Evolutionary conservation across 2,329 filamentous ascomycete genomes (phyloP), one percentile per base, ranked within the genome.

Genomic region (Exophiala aquamarina): DNA sequence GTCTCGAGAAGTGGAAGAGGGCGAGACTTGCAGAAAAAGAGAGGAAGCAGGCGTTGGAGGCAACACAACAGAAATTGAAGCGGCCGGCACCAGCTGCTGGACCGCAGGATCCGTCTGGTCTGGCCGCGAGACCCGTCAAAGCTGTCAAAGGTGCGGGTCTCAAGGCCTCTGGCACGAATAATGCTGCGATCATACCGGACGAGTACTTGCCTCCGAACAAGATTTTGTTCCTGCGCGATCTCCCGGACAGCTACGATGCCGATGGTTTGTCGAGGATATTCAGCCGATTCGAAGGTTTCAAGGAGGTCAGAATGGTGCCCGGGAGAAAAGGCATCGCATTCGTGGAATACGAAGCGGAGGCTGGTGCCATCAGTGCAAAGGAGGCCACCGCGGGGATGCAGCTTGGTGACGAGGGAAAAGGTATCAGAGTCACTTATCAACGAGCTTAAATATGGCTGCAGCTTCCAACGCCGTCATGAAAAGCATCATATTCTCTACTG

Each of bases 161-260:
- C 72, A 94, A 94, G 66, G 81, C 87, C 4, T 86, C 85, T 1
- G 82, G 81, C 48, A 78, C 82, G 4, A 76, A 82, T 11, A 77
- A 82, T 1, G 76, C 84, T 3, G 78, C 86, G 9, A 85, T 90
- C 45, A 84, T 97, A 14, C 90, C 91, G n/a, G 93, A 97, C 78
- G 93, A 98, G 71, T 97, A 95, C 68, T 81, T 97, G 3, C 92
- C 92, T 3, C 92, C 93, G 28, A 97, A 97, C 80, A 96, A 95
- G 74, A 95, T 90, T 58, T 79, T 98, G 28, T 95, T 97, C 72
- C 75, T 97, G 52, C 89, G 94, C 72, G 92, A 97, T 61, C 71
- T 98, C 28, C 91, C 93, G 7, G 88, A 92, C 55, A 87, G 89
- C 56, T 89, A 87, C 69, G 87, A 87, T 66, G 82, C 88, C 61